Conservation (phyloP, 2,329 filamentous ascomycete genomes). For the Chrysoporthe austroafricana region DNA sequence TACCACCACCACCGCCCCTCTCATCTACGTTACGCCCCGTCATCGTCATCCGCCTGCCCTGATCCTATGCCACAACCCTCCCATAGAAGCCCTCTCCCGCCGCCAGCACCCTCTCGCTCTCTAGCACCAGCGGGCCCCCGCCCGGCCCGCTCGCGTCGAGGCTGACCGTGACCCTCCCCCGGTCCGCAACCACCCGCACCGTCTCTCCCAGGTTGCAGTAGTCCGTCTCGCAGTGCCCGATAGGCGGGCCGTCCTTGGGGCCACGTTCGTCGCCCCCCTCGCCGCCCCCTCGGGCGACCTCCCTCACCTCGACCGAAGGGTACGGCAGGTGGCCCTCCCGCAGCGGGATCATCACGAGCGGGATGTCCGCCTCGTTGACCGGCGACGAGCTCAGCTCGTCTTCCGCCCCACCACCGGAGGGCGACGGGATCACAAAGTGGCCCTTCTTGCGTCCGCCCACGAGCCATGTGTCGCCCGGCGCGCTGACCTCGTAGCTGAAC, state of each 20-base stretch:
- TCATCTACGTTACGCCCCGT: too few species aligned
- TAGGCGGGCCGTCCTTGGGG: constrained; percentile 31
- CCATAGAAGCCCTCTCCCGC: constrained; percentile 30
- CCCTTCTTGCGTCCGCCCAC: constrained; percentile 80
- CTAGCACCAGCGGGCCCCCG: constrained; percentile 68
- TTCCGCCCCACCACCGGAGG: constrained; percentile 30
- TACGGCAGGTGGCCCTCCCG: constrained; percentile 77
- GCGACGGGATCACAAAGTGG: constrained; percentile 67
- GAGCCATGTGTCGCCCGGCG: constrained; percentile 78
- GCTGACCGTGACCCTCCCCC: constrained; percentile 73
- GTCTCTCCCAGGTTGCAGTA: constrained; percentile 78
- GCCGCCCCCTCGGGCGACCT: constrained; percentile 43
- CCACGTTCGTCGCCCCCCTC: constrained; percentile 28
- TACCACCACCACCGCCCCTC: too few species aligned
- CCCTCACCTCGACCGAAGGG: constrained; percentile 78
- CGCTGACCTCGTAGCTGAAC: constrained; percentile 82
- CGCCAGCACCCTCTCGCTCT: constrained; percentile 54
- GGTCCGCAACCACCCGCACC: constrained; percentile 73
- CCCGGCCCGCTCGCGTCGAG: constrained; percentile 68
- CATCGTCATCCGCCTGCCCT: too few species aligned
- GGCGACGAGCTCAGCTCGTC: constrained; percentile 44
- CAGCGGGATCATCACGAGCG: constrained; percentile 78
- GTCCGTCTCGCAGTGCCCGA: constrained; percentile 74
- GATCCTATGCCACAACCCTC: constrained; percentile 42
- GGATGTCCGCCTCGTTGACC: constrained; percentile 60